phyloP scores from a whole-genome alignment of 139 green algal species.

The Desmodesmus armatus region DNA sequence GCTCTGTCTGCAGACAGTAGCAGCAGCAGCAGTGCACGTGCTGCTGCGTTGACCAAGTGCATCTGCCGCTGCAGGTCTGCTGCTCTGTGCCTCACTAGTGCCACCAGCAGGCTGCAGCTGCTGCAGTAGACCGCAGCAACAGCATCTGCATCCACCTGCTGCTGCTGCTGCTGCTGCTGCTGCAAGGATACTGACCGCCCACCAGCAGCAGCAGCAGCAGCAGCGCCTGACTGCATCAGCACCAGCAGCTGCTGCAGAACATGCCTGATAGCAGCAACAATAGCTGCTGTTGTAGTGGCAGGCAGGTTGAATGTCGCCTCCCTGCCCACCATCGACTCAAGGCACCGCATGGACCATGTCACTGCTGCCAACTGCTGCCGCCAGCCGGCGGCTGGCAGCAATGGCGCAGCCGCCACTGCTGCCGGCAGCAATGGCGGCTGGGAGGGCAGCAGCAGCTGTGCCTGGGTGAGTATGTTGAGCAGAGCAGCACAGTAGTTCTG shows the following conservation, averaged over 20 bases:
- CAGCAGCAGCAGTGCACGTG: slow-evolving; percentile 26
- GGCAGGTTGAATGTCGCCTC: slow-evolving; percentile 15
- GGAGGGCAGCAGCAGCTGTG: not conserved
- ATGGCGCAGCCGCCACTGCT: not conserved
- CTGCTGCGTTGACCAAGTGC: not conserved
- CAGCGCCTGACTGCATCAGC: too few relatives aligned
- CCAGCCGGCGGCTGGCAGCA: not conserved
- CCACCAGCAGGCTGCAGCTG: not conserved
- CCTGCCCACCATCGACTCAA: slow-evolving; percentile 15
- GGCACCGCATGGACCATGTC: not conserved
- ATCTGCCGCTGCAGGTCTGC: not conserved
- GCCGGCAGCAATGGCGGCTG: not conserved
- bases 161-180: slow-evolving; percentile 5
- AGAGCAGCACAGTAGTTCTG: not conserved
- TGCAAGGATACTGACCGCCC: not conserved
- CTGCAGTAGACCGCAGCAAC: not conserved
- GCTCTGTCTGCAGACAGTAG: slow-evolving; percentile 11
- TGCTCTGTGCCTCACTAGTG: not conserved
- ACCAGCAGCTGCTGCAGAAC: not conserved
- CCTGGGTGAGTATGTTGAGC: slow-evolving; percentile 11
- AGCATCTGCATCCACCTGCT: not conserved
- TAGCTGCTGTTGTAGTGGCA: not conserved
- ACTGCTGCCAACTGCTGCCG: slow-evolving; percentile 26
- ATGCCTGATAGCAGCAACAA: not conserved
- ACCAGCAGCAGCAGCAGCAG: too few relatives aligned